Percentiles rank a stretch among this genome's conserved stretches.
phyloP scores from a whole-genome alignment of 2,329 filamentous ascomycete species.

The Ophiostoma novo-ulmi region DNA sequence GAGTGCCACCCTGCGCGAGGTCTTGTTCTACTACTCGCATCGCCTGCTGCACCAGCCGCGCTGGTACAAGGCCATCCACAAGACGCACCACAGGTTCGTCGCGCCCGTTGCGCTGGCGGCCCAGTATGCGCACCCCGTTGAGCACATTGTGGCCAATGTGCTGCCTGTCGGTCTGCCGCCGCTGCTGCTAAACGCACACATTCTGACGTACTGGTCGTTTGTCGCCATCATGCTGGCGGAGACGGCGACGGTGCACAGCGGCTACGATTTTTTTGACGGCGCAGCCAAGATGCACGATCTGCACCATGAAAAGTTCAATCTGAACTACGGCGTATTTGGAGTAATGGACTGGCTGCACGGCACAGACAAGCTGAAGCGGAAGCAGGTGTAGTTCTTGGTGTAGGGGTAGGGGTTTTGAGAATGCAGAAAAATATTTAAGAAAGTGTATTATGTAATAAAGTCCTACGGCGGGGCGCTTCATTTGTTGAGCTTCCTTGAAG shows the following conservation, averaged over 20 bases:
- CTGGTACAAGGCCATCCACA: slow-evolving; percentile 50
- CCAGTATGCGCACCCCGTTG: slow-evolving; percentile 53
- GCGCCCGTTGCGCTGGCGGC: slow-evolving; percentile 52
- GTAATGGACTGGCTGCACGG: slow-evolving; percentile 51
- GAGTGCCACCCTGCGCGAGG: slow-evolving; percentile 43
- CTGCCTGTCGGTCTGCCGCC: neutral
- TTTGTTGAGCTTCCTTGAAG: neutral
- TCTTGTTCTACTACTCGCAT: slow-evolving; percentile 50
- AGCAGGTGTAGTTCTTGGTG: neutral
- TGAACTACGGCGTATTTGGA: slow-evolving; percentile 50
- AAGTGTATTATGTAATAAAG: slow-evolving; percentile 11
- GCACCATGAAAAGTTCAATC: slow-evolving; percentile 53
- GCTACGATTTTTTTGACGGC: slow-evolving; percentile 50
- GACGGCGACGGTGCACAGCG: slow-evolving; percentile 52
- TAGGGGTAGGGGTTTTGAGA: too few relatives aligned
- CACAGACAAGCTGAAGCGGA: slow-evolving; percentile 33
- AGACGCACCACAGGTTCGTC: slow-evolving; percentile 52
- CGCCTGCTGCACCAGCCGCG: slow-evolving; percentile 45
- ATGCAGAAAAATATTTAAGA: neutral
- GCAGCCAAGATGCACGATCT: slow-evolving; percentile 49
- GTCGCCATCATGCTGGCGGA: slow-evolving; percentile 44
- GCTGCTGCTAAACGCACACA: slow-evolving; percentile 41
- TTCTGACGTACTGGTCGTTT: slow-evolving; percentile 51
- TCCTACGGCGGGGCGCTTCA: neutral
- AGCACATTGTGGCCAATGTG: slow-evolving; percentile 43